Evolutionary conservation across 352 stramenopile genomes (phyloP), one percentile per base, ranked within the genome.

Genomic region (Globisporangium rhizosaccharum): DNA sequence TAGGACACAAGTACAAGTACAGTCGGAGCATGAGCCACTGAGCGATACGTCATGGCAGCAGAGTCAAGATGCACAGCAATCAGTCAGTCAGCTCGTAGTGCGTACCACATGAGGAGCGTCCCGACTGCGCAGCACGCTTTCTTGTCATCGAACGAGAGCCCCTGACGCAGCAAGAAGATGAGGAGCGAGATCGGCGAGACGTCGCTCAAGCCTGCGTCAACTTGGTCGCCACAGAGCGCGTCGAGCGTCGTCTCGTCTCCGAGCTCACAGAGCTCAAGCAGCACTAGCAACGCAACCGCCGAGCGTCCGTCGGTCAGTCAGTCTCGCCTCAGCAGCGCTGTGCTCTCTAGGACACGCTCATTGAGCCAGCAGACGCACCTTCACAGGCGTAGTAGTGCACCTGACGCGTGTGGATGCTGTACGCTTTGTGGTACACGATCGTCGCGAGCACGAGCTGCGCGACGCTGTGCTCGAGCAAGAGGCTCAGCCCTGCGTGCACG

Each of bases 341-440:
- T n/a, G 39, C 17, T 4, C 6, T 5, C 17, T 4, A n/a, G 17
- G 12, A 46, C 39, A 46, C 11, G 17, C 39, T 46, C 1, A n/a
- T 46, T 46, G 39, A n/a, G 2, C 17, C 12, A 18, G 30, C 30
- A 3, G 17, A 46, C 39, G 39, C 39, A 86, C 76, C 79, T 87
- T 94, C 82, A 39, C 76, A 87, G 1, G 79, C 81, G 56, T 92
- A 92, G 68, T 88, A 94, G 49, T 92, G 82, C 15, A 94, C 82
- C 67, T 94, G 84, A 0, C 84, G 80, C 2, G 84, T 92, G 68
- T 94, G 82, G 4, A 92, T 78, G 51, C 80, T 91, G 59, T 92
- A 91, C 0, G 75, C 76, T 59, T 92, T 89, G 71, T 94, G 84
- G 39, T 75, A 78, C n/a, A 87, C 70, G 37, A 91, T 69, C 10